These are phyloP conservation scores for Conticribra weissflogii DNA, from an alignment of 108 stramenopile species.

Conservation along the genomic window DNA sequence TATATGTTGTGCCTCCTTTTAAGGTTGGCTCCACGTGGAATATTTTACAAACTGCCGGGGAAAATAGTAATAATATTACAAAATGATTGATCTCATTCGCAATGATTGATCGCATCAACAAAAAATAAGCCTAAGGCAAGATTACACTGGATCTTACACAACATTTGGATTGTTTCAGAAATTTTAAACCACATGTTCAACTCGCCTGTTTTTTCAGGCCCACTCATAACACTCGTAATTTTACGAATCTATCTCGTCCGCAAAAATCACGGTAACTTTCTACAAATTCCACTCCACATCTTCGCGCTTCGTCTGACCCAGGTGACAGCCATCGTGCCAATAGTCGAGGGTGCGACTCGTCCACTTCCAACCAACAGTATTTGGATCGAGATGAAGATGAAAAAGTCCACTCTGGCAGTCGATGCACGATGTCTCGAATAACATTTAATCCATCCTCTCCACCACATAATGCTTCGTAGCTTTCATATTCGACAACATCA, in stretches of 20 bases:
- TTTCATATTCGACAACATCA: slow-evolving; percentile 83
- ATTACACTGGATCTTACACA: too few species aligned
- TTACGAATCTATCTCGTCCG: slow-evolving; percentile 80
- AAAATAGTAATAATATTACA: too few species aligned
- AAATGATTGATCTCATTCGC: too few species aligned
- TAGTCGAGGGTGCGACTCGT: slow-evolving; percentile 75
- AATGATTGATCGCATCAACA: too few species aligned
- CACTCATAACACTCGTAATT: slow-evolving; percentile 51
- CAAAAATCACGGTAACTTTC: slow-evolving; percentile 61
- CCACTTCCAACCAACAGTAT: slow-evolving; percentile 90
- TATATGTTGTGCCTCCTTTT: too few species aligned
- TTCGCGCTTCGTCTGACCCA: slow-evolving; percentile 22
- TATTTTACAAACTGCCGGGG: too few species aligned
- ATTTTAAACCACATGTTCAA: too few species aligned
- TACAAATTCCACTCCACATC: slow-evolving; percentile 35
- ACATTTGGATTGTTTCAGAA: too few species aligned
- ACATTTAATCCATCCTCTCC: slow-evolving; percentile 93
- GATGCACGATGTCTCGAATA: slow-evolving; percentile 74
- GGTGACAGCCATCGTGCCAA: slow-evolving; percentile 45
- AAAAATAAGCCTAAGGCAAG: too few species aligned
- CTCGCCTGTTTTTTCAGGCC: too few species aligned
- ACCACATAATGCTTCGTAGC: slow-evolving; percentile 80
- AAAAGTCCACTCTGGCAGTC: slow-evolving; percentile 58
- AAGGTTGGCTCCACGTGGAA: too few species aligned
- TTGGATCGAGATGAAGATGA: background rate